Evolutionary conservation across 352 stramenopile species (phyloP), one percentile per base, ranked within the genome.

Genomic region (Phytophthora idaei): DNA sequence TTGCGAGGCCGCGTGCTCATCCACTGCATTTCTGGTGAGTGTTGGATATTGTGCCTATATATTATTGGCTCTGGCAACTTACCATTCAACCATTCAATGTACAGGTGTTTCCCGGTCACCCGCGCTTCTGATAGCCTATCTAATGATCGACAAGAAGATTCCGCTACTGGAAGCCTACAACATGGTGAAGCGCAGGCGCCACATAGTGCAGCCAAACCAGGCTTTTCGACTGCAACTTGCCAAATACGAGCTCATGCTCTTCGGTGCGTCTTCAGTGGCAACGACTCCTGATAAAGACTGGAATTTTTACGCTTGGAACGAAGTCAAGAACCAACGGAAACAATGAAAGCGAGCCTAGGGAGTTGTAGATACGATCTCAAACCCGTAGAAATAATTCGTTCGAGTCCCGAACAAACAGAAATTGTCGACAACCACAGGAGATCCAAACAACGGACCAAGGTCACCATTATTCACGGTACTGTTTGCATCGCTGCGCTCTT

Each of bases 261-360:
- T 77, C 52, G 82, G 82, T 0, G 52, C 51, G 2, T 90, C 82
- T 1, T 89, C 80, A 0, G 82, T 90, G 1, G 82, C 82, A 2
- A 67, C 61, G 31, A 85, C 82, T 1, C 60, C 65, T 12, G 82
- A 89, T 55, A 82, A 77, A 25, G 82, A 90, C 68, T 90, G 82
- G 82, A 85, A 90, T 42, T 90, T 90, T 59, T 88, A 77, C 48
- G 74, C 74, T 25, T 90, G 82, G 82, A 89, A 90, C 57, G 83
- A 91, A 27, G 67, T 91, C 32, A 89, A 91, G 61, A 47, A 61
- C 25, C 46, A 68, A 50, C 32, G 52, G 11, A 27, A n/a, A 27
- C 29, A 29, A 1, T 9, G 46, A 25, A 57, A 41, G 46, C 50
- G 53, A 69, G 28, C 5, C 17, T 27, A 28, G 29, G 1, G 14